Evolutionary conservation across 768 basidiomycete genomes (phyloP), one percentile per base, ranked within the genome.

Genomic region (Tulasnella sp.): DNA sequence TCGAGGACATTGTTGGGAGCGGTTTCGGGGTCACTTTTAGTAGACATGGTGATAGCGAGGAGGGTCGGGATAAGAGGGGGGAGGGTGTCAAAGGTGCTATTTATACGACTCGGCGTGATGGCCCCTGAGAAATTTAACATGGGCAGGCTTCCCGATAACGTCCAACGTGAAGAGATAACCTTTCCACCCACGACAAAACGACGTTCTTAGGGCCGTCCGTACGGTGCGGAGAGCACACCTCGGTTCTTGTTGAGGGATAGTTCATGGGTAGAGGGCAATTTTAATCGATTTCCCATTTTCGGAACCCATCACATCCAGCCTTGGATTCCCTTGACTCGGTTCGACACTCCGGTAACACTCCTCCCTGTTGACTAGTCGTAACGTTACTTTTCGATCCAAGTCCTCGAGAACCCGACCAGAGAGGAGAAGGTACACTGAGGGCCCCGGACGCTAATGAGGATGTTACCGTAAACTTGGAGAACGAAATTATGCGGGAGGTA

Each of bases 1-100:
- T 88, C 87, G 76, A 84, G 78, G 71, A 81, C 67, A 34, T 38
- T 38, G 31, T 29, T 25, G 74, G 29, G 54, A 14, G 37, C 67
- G 29, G 49, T 34, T 74, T 49, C 52, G 22, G 54, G 17, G 34
- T 74, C 52, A 49, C 72, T 74, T 31, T 64, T 52, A 22, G 29
- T 25, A 31, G 72, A 52, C 72, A 74, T 74, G 25, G 17, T 39
- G 25, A 52, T 34, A n/a, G 8, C 31, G 40, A 45, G 42, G 42
- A 19, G 19, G 11, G 42, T 45, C 42, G 15, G 42, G 42, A 17
- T 17, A 45, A 45, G 40, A 15, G 15, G 42, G 7, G 45, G 12
- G 54, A 34, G 11, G 36, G n/a, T 17, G 15, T 14, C 42, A 19
- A 14, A 45, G 68, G 34, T 36, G 22, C n/a, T 8, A 71, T 71